These are phyloP conservation scores for Terfezia claveryi DNA, from an alignment of 495 filamentous ascomycete genomes.

Conservation along the genomic window DNA sequence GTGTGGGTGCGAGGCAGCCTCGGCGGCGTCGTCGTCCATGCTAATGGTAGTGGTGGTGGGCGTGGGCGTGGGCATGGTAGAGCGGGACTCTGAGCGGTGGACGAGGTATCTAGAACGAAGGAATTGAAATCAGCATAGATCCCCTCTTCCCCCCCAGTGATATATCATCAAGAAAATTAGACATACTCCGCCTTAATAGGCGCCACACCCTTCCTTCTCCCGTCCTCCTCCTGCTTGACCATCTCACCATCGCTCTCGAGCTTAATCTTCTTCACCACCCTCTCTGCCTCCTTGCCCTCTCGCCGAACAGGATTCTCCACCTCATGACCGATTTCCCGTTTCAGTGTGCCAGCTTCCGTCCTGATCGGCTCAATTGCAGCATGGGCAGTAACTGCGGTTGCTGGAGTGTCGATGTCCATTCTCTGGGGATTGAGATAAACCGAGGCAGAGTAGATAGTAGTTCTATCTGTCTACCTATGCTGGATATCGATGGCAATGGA, in stretches of 20 bases:
- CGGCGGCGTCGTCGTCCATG: constrained; percentile 52
- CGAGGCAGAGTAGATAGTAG: not conserved
- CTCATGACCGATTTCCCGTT: not conserved
- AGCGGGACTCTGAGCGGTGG: constrained; percentile 20
- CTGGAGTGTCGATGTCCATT: not conserved
- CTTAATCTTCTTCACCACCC: constrained; percentile 12
- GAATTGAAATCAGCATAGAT: too few relatives aligned
- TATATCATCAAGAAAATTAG: constrained; percentile 4
- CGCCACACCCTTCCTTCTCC: constrained; percentile 31
- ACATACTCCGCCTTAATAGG: constrained; percentile 67
- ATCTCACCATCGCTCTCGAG: constrained; percentile 15
- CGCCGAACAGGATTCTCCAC: not conserved
- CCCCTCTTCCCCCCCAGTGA: constrained; percentile 1
- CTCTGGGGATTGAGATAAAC: not conserved
- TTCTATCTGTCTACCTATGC: not conserved
- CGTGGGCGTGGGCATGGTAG: constrained; percentile 1
- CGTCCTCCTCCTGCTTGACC: constrained; percentile 29
- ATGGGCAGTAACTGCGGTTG: not conserved
- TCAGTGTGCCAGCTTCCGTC: not conserved
- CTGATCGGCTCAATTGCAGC: not conserved
- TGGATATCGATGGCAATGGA: not conserved
- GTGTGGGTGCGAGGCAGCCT: constrained; percentile 30
- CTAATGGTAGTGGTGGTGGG: not conserved
- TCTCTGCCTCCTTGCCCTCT: not conserved
- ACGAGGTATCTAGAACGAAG: constrained; percentile 22